These are phyloP conservation scores for Scheffersomyces amazonensis DNA, from an alignment of 805 yeast species.

Conservation along the genomic window DNA sequence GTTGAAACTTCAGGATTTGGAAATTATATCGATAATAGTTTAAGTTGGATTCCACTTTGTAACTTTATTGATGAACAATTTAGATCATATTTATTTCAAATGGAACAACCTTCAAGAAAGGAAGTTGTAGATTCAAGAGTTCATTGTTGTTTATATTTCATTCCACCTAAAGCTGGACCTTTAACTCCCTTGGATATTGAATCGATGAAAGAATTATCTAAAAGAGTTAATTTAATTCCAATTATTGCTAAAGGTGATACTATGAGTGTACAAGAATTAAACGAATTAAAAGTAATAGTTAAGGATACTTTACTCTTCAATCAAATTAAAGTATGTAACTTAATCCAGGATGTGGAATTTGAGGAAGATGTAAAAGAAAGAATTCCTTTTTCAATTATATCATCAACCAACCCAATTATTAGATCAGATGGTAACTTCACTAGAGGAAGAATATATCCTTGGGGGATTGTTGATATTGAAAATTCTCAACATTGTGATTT, in stretches of 20 bases:
- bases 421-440: conserved; percentile 40
- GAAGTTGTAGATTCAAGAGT: conserved; percentile 59
- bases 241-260: conserved; percentile 38
- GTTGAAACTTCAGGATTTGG: conserved; percentile 81
- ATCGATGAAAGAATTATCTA: conserved; percentile 31
- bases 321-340: conserved; percentile 29
- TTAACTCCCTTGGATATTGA: conserved; percentile 32
- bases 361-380: conserved; percentile 30
- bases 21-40: conserved; percentile 50
- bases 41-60: conserved; percentile 43
- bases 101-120: conserved; percentile 43
- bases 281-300: conserved; percentile 21
- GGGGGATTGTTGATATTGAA: conserved; percentile 89
- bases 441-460: conserved; percentile 72
- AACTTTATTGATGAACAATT: conserved; percentile 81
- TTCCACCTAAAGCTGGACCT: conserved; percentile 65
- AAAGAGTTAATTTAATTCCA: conserved; percentile 37
- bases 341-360: conserved; percentile 27
- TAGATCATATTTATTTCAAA: conserved; percentile 63
- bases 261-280: conserved; percentile 23
- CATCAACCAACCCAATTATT: conserved; percentile 48
- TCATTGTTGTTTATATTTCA: conserved; percentile 82
- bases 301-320: conserved; percentile 18
- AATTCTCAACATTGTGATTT: conserved; percentile 79
- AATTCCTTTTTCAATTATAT: conserved; percentile 72